Base-by-base conservation (phyloP, 768 basidiomycete species). In the Filobasidium wieringae region DNA sequence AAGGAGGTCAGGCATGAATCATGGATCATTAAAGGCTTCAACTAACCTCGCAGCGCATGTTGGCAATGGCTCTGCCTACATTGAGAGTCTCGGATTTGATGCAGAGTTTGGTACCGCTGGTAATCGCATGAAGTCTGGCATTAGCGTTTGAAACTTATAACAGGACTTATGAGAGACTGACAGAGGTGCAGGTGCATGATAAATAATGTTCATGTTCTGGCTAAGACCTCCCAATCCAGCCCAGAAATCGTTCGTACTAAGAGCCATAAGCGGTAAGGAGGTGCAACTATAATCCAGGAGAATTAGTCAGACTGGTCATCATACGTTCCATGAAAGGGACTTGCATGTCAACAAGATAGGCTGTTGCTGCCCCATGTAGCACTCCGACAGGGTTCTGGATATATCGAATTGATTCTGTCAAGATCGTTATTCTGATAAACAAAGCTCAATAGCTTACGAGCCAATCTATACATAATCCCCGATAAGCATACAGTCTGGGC, bases 21-120 rank as follows among this genome's bases (percentile, higher is more conserved):
- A 47, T 12, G 43, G 4, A 11, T 27, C 36, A 50, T 24, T 17
- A 8, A 24, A 12, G 4, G 49, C 11, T 15, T 19, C 4, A 51
- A 14, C 59, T 32, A 29, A 61, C 60, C 45, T 61, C 53, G 51
- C 60, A 61, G 34, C 60, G 36, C 60, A 61, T 61, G 41, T 61
- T 61, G 17, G 60, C 60, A n/a, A 61, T 40, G 15, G 37, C 17
- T 12, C 47, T 51, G n/a, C 60, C 60, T 15, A 57, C 55, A 50
- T 61, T 61, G 12, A 61, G 19, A 14, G 55, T 61, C 33, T 40
- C 47, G 5, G 50, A 61, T 27, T 27, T 51, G 55, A 61, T 61
- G 27, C 49, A 45, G 11, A 61, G 47, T 40, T 53, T 43, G 24
- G 54, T 54, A n/a, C 60, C 60, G 19, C 59, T 60, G 17, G 7